phyloP scores from a whole-genome alignment of 805 yeast species.

The Blastobotrys parvus region DNA sequence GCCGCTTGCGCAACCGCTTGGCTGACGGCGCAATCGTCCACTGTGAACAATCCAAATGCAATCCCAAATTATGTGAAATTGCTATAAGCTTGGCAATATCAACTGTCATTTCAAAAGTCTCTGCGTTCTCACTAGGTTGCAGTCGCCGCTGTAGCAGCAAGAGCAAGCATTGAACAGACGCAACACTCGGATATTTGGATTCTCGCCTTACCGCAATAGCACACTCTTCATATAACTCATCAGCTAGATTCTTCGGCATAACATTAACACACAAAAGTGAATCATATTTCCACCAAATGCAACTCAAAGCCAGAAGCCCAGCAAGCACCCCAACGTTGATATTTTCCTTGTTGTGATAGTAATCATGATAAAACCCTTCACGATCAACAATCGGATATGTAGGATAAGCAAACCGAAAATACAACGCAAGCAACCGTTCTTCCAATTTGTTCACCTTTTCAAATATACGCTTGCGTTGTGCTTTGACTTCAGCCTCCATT shows the following conservation, averaged over 20 bases:
- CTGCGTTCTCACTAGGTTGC: constrained; percentile 25
- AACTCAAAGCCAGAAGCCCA: constrained; percentile 28
- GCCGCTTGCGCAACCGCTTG: constrained; percentile 25
- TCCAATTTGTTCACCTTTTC: constrained; percentile 14
- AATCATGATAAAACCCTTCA: constrained; percentile 23
- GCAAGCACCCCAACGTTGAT: constrained; percentile 26
- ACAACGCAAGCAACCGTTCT: constrained; percentile 27
- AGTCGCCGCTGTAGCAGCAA: constrained; percentile 25
- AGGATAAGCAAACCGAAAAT: constrained; percentile 28
- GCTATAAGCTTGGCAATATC: constrained; percentile 25
- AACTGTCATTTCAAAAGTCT: constrained; percentile 19
- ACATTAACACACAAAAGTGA: constrained; percentile 23
- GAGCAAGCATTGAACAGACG: constrained; percentile 27
- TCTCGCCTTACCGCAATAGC: constrained; percentile 24
- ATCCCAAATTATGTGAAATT: constrained; percentile 25
- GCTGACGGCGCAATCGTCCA: constrained; percentile 29
- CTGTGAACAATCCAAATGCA: constrained; percentile 28
- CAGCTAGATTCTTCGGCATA: constrained; percentile 23
- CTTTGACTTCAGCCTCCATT: constrained; percentile 7
- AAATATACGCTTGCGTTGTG: constrained; percentile 13
- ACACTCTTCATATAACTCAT: constrained; percentile 23
- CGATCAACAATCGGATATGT: constrained; percentile 29
- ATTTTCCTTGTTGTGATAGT: constrained; percentile 20
- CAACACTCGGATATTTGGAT: constrained; percentile 23
- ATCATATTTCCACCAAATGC: constrained; percentile 31